Percentiles rank a stretch among this genome's conserved stretches.
Evolutionary conservation across 2,329 filamentous ascomycete genomes (phyloP).

Genomic region (Fonsecaea monophora): DNA sequence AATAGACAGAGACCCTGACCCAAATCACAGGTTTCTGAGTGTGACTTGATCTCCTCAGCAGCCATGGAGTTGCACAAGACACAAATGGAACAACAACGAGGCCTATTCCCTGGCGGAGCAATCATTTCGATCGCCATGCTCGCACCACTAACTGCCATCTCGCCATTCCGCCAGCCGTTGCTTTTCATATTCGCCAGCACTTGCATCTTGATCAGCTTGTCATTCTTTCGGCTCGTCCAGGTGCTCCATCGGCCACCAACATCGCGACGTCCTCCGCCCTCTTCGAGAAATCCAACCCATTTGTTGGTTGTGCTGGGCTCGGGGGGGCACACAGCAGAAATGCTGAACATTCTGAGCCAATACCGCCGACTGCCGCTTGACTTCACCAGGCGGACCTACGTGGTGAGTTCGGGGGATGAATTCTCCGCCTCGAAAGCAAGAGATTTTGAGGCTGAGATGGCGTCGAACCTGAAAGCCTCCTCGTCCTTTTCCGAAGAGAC

Average conservation of each 20-base stretch:
- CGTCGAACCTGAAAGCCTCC: slow-evolving; percentile 77
- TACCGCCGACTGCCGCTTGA: slow-evolving; percentile 48
- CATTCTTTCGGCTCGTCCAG: slow-evolving; percentile 31
- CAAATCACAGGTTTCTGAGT: background rate
- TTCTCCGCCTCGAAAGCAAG: slow-evolving; percentile 70
- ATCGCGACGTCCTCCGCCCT: slow-evolving; percentile 11
- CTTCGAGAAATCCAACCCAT: slow-evolving; percentile 56
- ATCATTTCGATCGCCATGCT: slow-evolving; percentile 18
- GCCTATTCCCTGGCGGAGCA: background rate
- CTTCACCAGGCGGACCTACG: slow-evolving; percentile 75
- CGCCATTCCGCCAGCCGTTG: slow-evolving; percentile 15
- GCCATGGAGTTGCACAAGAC: background rate
- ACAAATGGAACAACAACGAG: background rate
- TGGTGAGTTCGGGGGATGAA: slow-evolving; percentile 77
- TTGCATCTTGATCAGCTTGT: slow-evolving; percentile 31
- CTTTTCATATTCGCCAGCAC: slow-evolving; percentile 16
- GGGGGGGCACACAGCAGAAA: slow-evolving; percentile 93
- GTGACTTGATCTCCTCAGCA: background rate
- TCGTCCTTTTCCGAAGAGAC: slow-evolving; percentile 65
- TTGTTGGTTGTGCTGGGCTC: slow-evolving; percentile 85
- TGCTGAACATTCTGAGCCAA: slow-evolving; percentile 82
- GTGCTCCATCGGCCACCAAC: slow-evolving; percentile 23
- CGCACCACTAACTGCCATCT: slow-evolving; percentile 13
- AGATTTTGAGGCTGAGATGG: slow-evolving; percentile 66
- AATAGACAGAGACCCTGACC: background rate